phyloP scores from a whole-genome alignment of 2,329 filamentous ascomycete species.

The Botrytis porri region DNA sequence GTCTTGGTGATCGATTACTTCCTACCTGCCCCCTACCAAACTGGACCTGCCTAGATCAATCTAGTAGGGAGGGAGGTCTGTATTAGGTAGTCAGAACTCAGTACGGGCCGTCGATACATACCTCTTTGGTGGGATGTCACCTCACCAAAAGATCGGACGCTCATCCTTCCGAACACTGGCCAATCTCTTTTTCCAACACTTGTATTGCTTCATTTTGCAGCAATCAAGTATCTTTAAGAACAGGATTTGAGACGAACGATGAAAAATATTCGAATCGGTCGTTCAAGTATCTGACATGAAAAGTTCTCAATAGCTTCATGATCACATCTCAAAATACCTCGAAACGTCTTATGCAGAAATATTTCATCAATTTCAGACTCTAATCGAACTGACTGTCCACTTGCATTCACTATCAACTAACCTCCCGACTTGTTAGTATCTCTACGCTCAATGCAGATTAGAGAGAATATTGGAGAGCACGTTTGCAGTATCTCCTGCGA shows the following conservation, averaged over 20 bases:
- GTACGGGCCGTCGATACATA: background rate
- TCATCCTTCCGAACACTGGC: slow-evolving; percentile 27
- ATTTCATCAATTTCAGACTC: slow-evolving; percentile 8
- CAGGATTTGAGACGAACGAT: slow-evolving; percentile 10
- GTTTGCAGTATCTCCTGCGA: slow-evolving; percentile 4
- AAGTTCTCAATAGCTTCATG: background rate
- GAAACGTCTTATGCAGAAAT: background rate
- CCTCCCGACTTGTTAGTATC: background rate
- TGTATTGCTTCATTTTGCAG: background rate
- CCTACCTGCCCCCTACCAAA: background rate
- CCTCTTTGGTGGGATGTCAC: background rate
- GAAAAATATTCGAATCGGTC: background rate
- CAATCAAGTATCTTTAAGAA: background rate
- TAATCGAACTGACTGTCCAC: background rate
- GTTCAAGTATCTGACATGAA: background rate
- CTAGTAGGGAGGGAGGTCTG: background rate
- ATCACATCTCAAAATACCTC: slow-evolving; percentile 3
- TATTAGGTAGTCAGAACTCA: background rate
- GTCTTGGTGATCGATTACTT: background rate
- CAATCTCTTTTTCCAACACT: slow-evolving; percentile 26
- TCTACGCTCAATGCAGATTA: background rate
- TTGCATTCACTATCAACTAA: background rate
- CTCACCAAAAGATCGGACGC: slow-evolving; percentile 23
- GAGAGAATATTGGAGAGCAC: background rate
- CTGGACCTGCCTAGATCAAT: background rate